Evolutionary conservation across 2,329 filamentous ascomycete species (phyloP).

Genomic region (Talaromyces pinophilus): DNA sequence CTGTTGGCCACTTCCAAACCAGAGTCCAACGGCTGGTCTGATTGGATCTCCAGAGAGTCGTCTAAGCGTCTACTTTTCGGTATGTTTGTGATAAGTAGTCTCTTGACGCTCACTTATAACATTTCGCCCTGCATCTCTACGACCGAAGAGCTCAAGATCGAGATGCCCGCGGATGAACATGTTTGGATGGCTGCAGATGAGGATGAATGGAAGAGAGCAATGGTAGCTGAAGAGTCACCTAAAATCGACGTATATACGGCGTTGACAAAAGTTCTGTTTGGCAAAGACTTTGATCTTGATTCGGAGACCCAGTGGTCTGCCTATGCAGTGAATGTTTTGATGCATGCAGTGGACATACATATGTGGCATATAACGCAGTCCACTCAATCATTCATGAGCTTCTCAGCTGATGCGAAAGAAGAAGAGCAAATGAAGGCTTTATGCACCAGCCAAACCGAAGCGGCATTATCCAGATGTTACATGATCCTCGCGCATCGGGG

Average conservation of each 20-base stretch:
- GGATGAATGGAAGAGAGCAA: constrained; percentile 31
- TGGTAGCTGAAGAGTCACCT: constrained; percentile 12
- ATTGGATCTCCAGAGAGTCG: constrained; percentile 35
- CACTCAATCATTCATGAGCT: constrained; percentile 31
- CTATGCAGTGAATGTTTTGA: constrained; percentile 36
- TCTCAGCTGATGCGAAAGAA: constrained; percentile 26
- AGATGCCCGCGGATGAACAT: constrained; percentile 36
- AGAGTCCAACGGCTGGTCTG: constrained; percentile 29
- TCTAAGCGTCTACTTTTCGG: constrained; percentile 36
- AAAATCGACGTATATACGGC: constrained; percentile 29
- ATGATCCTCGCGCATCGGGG: constrained; percentile 24
- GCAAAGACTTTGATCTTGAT: constrained; percentile 25
- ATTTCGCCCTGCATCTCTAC: constrained; percentile 36
- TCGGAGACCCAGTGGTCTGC: constrained; percentile 27
- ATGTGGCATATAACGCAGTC: constrained; percentile 39
- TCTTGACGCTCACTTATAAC: constrained; percentile 37
- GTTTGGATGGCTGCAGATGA: constrained; percentile 35
- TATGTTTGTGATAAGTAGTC: constrained; percentile 36
- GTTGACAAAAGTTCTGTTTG: constrained; percentile 32
- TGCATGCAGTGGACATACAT: constrained; percentile 40
- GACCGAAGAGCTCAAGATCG: constrained; percentile 37
- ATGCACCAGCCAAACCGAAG: constrained; percentile 30
- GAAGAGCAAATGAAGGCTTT: constrained; percentile 27
- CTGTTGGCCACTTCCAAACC: constrained; percentile 6
- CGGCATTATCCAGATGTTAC: constrained; percentile 33